Conservation (phyloP, 805 yeast species). For the Candida caryicola region DNA sequence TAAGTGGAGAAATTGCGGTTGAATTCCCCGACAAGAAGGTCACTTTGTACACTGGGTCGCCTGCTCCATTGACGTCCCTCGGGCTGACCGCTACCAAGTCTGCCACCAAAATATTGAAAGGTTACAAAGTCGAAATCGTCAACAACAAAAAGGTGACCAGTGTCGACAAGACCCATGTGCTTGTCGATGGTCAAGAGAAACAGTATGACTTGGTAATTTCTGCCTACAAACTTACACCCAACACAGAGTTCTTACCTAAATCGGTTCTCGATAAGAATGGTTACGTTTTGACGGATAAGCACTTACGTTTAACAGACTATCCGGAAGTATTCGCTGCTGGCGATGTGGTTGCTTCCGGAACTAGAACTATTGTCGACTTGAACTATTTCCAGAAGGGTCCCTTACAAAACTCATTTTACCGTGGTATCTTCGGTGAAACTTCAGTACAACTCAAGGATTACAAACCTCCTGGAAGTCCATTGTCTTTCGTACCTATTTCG, state of each 20-base stretch:
- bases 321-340: slow-evolving; percentile 34
- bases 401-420: slow-evolving; percentile 13
- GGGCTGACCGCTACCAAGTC: slow-evolving; percentile 11
- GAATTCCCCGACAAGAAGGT: slow-evolving; percentile 17
- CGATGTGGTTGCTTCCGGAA: slow-evolving; percentile 27
- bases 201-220: slow-evolving; percentile 31
- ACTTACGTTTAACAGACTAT: slow-evolving; percentile 22
- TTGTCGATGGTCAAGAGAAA: slow-evolving; percentile 15
- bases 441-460: slow-evolving; percentile 13
- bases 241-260: slow-evolving; percentile 28
- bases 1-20: slow-evolving; percentile 35
- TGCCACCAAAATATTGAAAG: slow-evolving; percentile 16
- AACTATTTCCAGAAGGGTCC: slow-evolving; percentile 18
- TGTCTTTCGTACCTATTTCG: slow-evolving; percentile 30
- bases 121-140: slow-evolving; percentile 22
- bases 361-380: slow-evolving; percentile 25
- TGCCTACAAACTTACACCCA: slow-evolving; percentile 26
- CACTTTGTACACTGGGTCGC: slow-evolving; percentile 25
- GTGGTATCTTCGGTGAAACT: slow-evolving; percentile 13
- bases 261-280: slow-evolving; percentile 24
- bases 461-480: slow-evolving; percentile 9
- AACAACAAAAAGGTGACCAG: slow-evolving; percentile 12
- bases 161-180: slow-evolving; percentile 10
- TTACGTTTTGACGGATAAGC: slow-evolving; percentile 26
- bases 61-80: slow-evolving; percentile 15